phyloP scores from a whole-genome alignment of 2,329 filamentous ascomycete species.

The Penicillium thymicola region DNA sequence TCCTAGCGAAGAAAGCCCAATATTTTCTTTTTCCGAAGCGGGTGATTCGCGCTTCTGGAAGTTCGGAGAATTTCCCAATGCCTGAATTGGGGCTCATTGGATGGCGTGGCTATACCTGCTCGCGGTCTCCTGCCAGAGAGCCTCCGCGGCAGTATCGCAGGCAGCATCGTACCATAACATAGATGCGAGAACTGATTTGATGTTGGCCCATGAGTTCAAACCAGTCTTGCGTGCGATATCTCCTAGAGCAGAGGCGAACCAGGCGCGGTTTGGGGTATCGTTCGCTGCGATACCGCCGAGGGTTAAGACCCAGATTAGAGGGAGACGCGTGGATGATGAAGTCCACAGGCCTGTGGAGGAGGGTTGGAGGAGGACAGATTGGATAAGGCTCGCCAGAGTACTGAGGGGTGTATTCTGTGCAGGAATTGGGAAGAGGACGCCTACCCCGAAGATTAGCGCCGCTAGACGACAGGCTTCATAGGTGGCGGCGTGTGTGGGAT shows the following conservation, averaged over 20 bases:
- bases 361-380: slow-evolving; percentile 23
- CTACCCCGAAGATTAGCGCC: slow-evolving; percentile 36
- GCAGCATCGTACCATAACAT: slow-evolving; percentile 38
- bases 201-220: slow-evolving; percentile 26
- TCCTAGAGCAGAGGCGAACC: slow-evolving; percentile 31
- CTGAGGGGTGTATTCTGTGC: slow-evolving; percentile 36
- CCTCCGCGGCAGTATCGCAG: slow-evolving; percentile 31
- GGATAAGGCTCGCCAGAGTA: slow-evolving; percentile 28
- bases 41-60: not conserved
- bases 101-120: not conserved
- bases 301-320: slow-evolving; percentile 36
- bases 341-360: slow-evolving; percentile 26
- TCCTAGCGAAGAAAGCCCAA: not conserved
- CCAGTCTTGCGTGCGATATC: slow-evolving; percentile 18
- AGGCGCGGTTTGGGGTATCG: slow-evolving; percentile 29
- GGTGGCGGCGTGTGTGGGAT: slow-evolving; percentile 23
- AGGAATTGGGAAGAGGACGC: slow-evolving; percentile 41
- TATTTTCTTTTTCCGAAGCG: not conserved
- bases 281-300: slow-evolving; percentile 41
- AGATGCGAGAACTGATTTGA: slow-evolving; percentile 24
- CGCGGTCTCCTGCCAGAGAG: slow-evolving; percentile 28
- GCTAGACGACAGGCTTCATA: slow-evolving; percentile 39
- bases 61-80: not conserved
- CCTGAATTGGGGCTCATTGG: not conserved
- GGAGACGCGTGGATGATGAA: slow-evolving; percentile 20